Evolutionary conservation across 2,329 filamentous ascomycete species (phyloP).

Genomic region (Pezicula neosporulosa): DNA sequence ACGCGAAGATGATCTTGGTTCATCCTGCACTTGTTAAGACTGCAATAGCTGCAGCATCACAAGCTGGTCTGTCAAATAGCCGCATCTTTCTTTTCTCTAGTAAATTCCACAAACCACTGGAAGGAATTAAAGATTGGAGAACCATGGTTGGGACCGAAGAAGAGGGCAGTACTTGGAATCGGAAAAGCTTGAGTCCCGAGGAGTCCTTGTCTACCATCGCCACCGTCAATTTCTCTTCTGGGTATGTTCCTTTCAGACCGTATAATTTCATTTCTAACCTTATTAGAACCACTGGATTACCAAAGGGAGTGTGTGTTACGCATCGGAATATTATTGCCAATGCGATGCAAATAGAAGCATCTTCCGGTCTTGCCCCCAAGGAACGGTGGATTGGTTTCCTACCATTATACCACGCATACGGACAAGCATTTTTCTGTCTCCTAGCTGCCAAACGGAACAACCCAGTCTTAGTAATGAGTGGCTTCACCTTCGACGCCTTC

Average conservation of each 20-base stretch:
- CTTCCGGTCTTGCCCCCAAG: conserved; percentile 2
- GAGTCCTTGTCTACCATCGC: conserved; percentile 31
- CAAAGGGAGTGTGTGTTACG: conserved; percentile 78
- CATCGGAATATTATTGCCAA: conserved; percentile 76
- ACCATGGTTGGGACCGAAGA: conserved; percentile 48
- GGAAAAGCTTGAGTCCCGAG: conserved; percentile 53
- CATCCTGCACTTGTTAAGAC: conserved; percentile 56
- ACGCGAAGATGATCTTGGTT: conserved; percentile 61
- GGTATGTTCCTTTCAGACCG: conserved; percentile 16
- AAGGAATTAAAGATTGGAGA: conserved; percentile 57
- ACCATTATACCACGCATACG: conserved; percentile 71
- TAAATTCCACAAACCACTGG: conserved; percentile 38
- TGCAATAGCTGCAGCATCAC: conserved; percentile 59
- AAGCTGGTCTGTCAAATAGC: conserved; percentile 47
- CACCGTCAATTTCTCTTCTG: conserved; percentile 26
- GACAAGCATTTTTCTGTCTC: conserved; percentile 66
- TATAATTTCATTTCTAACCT: background rate
- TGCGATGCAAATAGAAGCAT: conserved; percentile 36
- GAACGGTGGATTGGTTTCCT: conserved; percentile 59
- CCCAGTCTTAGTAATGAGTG: conserved; percentile 72
- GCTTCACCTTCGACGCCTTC: conserved; percentile 71
- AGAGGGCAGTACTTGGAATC: conserved; percentile 55
- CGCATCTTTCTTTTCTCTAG: conserved; percentile 65
- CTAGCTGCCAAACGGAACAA: conserved; percentile 49
- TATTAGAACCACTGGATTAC: conserved; percentile 68